Evolutionary conservation across 371 early-diverging fungal species (phyloP).

Genomic region (Mucor saturninus): DNA sequence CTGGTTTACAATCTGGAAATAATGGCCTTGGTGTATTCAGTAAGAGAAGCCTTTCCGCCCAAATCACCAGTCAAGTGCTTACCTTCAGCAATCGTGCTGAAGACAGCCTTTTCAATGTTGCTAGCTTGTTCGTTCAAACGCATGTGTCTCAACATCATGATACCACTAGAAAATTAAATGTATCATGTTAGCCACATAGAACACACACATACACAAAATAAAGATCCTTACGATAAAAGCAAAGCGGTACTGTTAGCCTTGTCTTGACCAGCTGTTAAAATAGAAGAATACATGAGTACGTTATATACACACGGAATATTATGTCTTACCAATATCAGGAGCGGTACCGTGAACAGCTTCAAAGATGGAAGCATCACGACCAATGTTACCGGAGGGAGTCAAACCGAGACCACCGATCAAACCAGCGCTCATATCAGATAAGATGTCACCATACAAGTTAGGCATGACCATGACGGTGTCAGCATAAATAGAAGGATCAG

Average conservation of each 20-base stretch:
- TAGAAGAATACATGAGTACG: background rate
- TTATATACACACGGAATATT: background rate
- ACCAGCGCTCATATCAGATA: constrained; percentile 97
- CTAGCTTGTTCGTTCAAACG: constrained; percentile 77
- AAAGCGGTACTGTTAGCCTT: constrained; percentile 93
- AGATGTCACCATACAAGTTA: constrained; percentile 98
- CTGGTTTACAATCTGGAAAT: constrained; percentile 44
- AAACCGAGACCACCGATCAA: constrained; percentile 98
- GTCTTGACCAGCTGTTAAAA: constrained; percentile 43
- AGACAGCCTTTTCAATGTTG: constrained; percentile 87
- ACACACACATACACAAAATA: constrained; percentile 59
- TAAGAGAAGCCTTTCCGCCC: constrained; percentile 91
- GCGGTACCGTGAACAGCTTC: constrained; percentile 98
- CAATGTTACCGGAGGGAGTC: constrained; percentile 98
- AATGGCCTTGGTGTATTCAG: constrained; percentile 91
- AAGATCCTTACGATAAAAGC: constrained; percentile 7
- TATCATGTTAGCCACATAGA: constrained; percentile 42
- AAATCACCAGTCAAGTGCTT: constrained; percentile 91
- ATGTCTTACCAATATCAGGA: constrained; percentile 89
- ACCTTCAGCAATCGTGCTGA: constrained; percentile 95
- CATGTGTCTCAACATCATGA: constrained; percentile 99
- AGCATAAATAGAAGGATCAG: constrained; percentile 87
- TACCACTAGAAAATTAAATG: constrained; percentile 74
- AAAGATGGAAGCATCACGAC: constrained; percentile 95
- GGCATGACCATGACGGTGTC: constrained; percentile 99